Evolutionary conservation across 257 asterid species (phyloP), one percentile per base, ranked within the genome.

Genomic region (Petrea volubilis): DNA sequence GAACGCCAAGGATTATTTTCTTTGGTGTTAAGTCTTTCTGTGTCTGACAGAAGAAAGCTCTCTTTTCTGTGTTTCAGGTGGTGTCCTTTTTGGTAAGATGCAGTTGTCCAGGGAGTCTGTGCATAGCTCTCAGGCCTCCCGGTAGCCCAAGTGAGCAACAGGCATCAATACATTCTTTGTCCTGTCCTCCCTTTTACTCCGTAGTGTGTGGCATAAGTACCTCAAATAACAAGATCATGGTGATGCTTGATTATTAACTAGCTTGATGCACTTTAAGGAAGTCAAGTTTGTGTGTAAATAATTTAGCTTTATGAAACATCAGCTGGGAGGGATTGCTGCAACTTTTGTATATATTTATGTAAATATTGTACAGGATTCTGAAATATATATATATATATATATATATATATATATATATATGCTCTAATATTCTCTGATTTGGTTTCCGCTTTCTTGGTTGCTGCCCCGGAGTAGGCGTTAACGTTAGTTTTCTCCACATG

Each of bases 51-150:
- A 58, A 29, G 52, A 58, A 33, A 41, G 60, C 27, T 21, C 8
- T 5, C 29, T 59, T 33, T 20, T 50, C 11, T 44, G 74, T 68
- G 36, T 86, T 77, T 64, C 96, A 92, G 99, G 91, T 95, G 99
- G 99, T 95, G 99, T 84, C 99, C 99, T 7, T 95, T 95, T 88
- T 95, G 99, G 99, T 95, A 70, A 81, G 62, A 6, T 13, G 66
- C 31, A 60, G 67, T 70, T 47, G 36, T 63, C n/a, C 7, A 6
- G 18, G 5, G 10, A 11, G 27, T 17, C 43, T 10, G 11, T 17
- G 57, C 27, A 28, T 64, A 29, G 56, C n/a, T n/a, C n/a, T n/a
- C n/a, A n/a, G n/a, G n/a, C n/a, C n/a, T n/a, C n/a, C n/a, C n/a
- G n/a, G n/a, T n/a, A n/a, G n/a, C 5, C 56, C 60, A 29, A 57